Evolutionary conservation across 1,139 yeast genomes (phyloP).

Genomic region (Geotrichum cucujoidarum): DNA sequence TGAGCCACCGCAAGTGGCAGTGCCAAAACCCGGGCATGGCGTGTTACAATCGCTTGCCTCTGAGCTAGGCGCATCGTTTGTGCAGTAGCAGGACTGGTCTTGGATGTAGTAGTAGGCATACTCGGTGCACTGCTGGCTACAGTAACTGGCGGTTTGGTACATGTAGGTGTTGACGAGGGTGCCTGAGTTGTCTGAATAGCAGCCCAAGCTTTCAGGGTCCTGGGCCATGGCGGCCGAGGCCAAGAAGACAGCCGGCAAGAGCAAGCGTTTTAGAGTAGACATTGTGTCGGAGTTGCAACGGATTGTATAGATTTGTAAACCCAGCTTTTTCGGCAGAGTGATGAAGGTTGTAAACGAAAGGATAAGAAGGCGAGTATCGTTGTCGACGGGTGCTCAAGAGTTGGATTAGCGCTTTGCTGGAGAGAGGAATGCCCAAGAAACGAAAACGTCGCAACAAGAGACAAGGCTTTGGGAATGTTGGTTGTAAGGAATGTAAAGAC

Average conservation of each 20-base stretch:
- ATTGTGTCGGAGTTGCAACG: no score
- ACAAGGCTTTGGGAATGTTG: no score
- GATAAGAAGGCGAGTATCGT: no score
- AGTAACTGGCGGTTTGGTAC: constrained; percentile 14
- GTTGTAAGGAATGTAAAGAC: no score
- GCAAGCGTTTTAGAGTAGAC: not conserved
- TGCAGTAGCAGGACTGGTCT: constrained; percentile 65
- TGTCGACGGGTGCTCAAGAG: no score
- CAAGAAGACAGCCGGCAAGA: not conserved
- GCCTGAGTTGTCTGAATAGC: constrained; percentile 11
- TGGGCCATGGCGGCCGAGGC: constrained; percentile 1
- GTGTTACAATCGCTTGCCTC: constrained; percentile 40
- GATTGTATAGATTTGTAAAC: no score
- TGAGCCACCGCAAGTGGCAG: constrained; percentile 19
- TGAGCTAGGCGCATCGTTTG: constrained; percentile 47
- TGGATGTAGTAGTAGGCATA: constrained; percentile 47
- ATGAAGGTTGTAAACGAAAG: no score
- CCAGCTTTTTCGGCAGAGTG: no score
- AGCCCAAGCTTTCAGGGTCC: constrained; percentile 4
- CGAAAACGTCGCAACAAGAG: no score
- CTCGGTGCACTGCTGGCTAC: constrained; percentile 15
- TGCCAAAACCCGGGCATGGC: constrained; percentile 36
- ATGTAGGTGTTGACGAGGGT: constrained; percentile 4
- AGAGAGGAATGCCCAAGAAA: no score
- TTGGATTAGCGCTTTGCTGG: no score